Evolutionary conservation across 164 flowering plant genomes (phyloP), one percentile per base, ranked within the genome.

Genomic region (Vitis riparia): DNA sequence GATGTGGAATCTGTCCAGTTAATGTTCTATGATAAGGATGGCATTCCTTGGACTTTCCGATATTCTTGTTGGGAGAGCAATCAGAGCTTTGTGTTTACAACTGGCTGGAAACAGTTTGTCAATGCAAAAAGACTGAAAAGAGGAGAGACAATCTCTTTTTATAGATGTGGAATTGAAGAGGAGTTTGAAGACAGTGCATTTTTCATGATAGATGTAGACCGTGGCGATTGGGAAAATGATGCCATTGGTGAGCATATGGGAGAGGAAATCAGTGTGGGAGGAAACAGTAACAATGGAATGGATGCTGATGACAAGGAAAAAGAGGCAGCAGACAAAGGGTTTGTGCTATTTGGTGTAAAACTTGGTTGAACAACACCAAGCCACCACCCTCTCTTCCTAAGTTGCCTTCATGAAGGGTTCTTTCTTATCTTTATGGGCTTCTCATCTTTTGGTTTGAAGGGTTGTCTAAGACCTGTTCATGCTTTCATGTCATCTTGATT

Each of bases 61-160:
- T 70, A 65, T 53, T 53, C 37, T 17, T 70, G 61, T 16, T 60
- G 68, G 69, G 60, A 51, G 9, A 70, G 70, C n/a, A 58, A 50
- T 59, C 66, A 66, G 44, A 60, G 62, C 60, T 75, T 14, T 17
- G 67, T 59, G 10, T n/a, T 75, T 7, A 75, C 66, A 1, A 60
- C 51, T 27, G 77, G 74, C 1, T 75, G 77, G 77, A 53, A 32
- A 17, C 37, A 19, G 15, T 75, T 75, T n/a, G 67, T 70, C 3
- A 37, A 59, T 57, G 69, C 52, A 13, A 70, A 65, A 17, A 12
- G 47, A 32, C 48, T 75, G 37, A 44, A 53, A 8, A 56, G 56
- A 1, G 37, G 47, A 3, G 77, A 70, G 15, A 10, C 30, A 0
- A 15, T 71, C 12, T 7, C 15, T 56, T 65, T 71, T 17, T 57